Conservation (phyloP, 768 basidiomycete genomes). For the Nidularia pulvinata region DNA sequence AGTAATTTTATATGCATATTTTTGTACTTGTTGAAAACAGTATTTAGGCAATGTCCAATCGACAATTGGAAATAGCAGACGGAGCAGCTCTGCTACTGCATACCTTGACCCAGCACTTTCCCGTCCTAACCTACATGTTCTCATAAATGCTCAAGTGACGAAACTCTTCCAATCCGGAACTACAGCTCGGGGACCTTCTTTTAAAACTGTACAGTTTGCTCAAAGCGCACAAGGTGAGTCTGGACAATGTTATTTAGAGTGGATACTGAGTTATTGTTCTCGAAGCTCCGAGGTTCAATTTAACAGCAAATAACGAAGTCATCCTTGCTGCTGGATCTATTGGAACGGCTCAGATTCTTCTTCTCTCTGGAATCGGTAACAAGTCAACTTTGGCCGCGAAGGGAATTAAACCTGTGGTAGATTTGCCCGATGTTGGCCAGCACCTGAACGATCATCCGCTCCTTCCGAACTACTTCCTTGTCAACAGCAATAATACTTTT, state of each 20-base stretch:
- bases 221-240: too few relatives aligned
- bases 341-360: conserved; percentile 18
- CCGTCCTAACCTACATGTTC: conserved; percentile 18
- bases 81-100: conserved; percentile 15
- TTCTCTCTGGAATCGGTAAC: conserved; percentile 18
- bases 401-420: conserved; percentile 10
- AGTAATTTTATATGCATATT: neutral
- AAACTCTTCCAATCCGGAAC: conserved; percentile 5
- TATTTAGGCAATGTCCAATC: neutral
- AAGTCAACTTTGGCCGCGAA: conserved; percentile 1
- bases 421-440: conserved; percentile 14
- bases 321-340: conserved; percentile 15
- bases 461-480: conserved; percentile 3
- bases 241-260: too few relatives aligned
- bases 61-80: conserved; percentile 8
- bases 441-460: conserved; percentile 14
- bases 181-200: neutral
- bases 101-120: conserved; percentile 12
- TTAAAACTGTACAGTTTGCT: too few relatives aligned
- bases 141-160: conserved; percentile 13
- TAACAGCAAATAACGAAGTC: neutral
- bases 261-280: too few relatives aligned
- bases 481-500: conserved; percentile 9
- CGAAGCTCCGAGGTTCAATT: neutral
- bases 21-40: neutral